Evolutionary conservation across 2,329 filamentous ascomycete genomes (phyloP).

Genomic region (Alternaria sp.): DNA sequence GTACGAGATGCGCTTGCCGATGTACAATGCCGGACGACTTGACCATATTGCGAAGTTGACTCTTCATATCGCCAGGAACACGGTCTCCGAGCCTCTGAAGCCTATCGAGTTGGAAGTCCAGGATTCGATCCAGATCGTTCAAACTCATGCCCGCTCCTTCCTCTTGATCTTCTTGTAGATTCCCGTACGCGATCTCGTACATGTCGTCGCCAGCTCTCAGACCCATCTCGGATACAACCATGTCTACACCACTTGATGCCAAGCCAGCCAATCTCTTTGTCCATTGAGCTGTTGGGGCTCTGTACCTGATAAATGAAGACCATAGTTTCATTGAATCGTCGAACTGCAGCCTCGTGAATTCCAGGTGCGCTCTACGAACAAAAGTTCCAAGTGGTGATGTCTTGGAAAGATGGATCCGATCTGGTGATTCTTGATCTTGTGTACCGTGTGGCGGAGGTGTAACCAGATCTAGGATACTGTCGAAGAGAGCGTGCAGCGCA

Average conservation of each 20-base stretch:
- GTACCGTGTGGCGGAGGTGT: slow-evolving; percentile 51
- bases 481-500: slow-evolving; percentile 78
- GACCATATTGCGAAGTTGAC: slow-evolving; percentile 73
- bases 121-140: slow-evolving; percentile 78
- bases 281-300: slow-evolving; percentile 74
- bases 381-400: slow-evolving; percentile 84
- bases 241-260: slow-evolving; percentile 57
- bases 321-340: slow-evolving; percentile 79
- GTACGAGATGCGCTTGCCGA: slow-evolving; percentile 77
- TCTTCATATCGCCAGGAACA: slow-evolving; percentile 74
- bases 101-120: slow-evolving; percentile 88
- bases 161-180: slow-evolving; percentile 51
- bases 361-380: slow-evolving; percentile 75
- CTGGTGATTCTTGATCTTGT: slow-evolving; percentile 29
- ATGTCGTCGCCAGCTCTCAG: slow-evolving; percentile 59
- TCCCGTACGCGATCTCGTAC: slow-evolving; percentile 59
- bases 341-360: slow-evolving; percentile 82
- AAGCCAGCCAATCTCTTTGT: slow-evolving; percentile 50
- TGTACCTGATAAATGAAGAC: slow-evolving; percentile 81
- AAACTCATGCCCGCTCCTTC: slow-evolving; percentile 65
- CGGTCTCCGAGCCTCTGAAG: slow-evolving; percentile 86
- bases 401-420: slow-evolving; percentile 67
- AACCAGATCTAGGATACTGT: slow-evolving; percentile 63
- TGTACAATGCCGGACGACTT: slow-evolving; percentile 71
- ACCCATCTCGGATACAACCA: slow-evolving; percentile 66